Evolutionary conservation across 208 protist species (phyloP).

Genomic region (Wallacemonas sp.): DNA sequence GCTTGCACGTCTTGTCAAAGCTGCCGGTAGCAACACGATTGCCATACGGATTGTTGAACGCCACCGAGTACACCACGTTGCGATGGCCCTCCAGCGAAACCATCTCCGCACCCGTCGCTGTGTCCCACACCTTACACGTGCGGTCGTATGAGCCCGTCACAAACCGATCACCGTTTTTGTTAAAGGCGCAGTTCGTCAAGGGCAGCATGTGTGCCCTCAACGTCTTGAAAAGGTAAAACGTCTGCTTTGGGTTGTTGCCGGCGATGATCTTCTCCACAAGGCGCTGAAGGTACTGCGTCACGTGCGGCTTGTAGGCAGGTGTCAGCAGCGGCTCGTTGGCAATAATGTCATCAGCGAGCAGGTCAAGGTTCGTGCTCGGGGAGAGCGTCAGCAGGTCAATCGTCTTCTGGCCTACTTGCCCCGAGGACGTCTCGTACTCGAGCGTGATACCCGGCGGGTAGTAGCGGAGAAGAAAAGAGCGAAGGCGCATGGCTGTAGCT

Average conservation of each 20-base stretch:
- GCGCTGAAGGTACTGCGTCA: conserved; percentile 82
- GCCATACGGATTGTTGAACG: conserved; percentile 96
- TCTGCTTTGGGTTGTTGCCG: conserved; percentile 68
- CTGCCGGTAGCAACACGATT: conserved; percentile 94
- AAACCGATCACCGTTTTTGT: conserved; percentile 94
- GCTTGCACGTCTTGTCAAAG: conserved; percentile 96
- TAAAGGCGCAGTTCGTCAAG: conserved; percentile 97
- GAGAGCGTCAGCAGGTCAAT: conserved; percentile 92
- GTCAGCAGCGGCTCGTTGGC: conserved; percentile 89
- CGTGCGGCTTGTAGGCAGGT: conserved; percentile 64
- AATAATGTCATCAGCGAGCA: conserved; percentile 82
- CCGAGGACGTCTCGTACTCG: conserved; percentile 87
- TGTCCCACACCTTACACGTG: conserved; percentile 96
- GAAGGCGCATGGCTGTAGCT: conserved; percentile 72
- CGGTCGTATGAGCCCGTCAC: conserved; percentile 96
- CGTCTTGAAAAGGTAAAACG: conserved; percentile 94
- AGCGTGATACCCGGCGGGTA: conserved; percentile 95
- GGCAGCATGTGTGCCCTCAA: conserved; percentile 95
- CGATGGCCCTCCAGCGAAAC: conserved; percentile 93
- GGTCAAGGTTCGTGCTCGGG: conserved; percentile 81
- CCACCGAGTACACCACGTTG: conserved; percentile 95
- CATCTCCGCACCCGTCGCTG: conserved; percentile 89
- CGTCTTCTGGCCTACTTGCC: conserved; percentile 80
- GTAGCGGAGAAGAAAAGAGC: conserved; percentile 94
- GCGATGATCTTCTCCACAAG: conserved; percentile 86